Base-by-base conservation (phyloP, 192 early-diverging fungal genomes). In the Diversispora epigaea region DNA sequence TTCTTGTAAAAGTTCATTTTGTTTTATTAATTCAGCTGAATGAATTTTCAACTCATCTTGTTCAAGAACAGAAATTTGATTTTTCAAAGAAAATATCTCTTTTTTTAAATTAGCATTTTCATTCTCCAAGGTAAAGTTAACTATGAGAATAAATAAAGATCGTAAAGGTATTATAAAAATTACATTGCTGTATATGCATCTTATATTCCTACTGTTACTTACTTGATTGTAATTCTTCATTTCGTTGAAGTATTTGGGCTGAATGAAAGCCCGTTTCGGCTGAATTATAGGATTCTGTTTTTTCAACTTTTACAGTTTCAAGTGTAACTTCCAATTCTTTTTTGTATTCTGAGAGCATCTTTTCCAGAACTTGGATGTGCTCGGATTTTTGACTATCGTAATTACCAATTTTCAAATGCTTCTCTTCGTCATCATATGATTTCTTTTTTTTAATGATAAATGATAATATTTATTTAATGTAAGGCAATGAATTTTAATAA, bases 1-100 rank as follows among this genome's bases (percentile, higher is more conserved):
- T 69, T 69, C 50, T 39, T 69, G 47, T 54, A 69, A 22, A 54
- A 54, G 12, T 52, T 69, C 68, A 9, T 69, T 69, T 25, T 69
- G 46, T 8, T 54, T 47, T 52, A 54, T 69, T 8, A 69, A 54
- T 32, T 69, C 68, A 15, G 68, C 25, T 15, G 45, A 54, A 54
- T 52, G 68, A 4, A 69, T 12, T 69, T 69, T 49, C 7, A 69
- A 39, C 17, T 54, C 50, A 22, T 15, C 17, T 39, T 54, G 49
- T 50, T 69, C 68, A 25, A 50, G 47, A 69, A 69, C 19, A 54
- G 14, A 14, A 5, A 69, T 39, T 22, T 69, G 68, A 9, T 50
- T 54, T 64, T 64, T 15, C 15, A 64, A 41, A 64, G 62, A 64
- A n/a, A 40, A 11, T 17, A 41, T 39, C 21, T 73, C 72, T 40